phyloP scores from a whole-genome alignment of 169 alveolate genomes.

The Plasmodium vivax region DNA sequence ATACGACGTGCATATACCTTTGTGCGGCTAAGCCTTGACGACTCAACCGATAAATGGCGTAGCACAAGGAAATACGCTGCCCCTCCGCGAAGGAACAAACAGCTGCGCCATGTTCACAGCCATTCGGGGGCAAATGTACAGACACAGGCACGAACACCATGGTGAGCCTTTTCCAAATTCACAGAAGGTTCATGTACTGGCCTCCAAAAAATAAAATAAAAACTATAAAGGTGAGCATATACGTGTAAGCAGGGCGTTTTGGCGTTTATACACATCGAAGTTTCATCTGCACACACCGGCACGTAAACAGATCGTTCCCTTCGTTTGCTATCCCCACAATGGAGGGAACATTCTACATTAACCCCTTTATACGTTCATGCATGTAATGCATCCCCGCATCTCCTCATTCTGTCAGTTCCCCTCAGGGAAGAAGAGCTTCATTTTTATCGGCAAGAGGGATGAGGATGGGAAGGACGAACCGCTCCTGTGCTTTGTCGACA shows the following conservation, averaged over 20 bases:
- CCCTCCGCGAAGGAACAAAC: neutral
- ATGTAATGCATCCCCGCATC: neutral
- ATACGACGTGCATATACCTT: neutral
- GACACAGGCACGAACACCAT: neutral
- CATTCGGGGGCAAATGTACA: neutral
- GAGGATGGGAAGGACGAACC: conserved; percentile 87
- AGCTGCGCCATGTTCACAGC: neutral
- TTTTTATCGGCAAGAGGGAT: conserved; percentile 85
- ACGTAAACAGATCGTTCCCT: neutral
- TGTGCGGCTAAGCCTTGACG: neutral
- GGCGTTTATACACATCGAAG: neutral
- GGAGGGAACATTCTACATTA: neutral
- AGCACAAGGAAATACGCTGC: neutral
- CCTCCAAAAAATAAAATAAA: conserved; percentile 82
- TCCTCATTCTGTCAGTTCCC: conserved; percentile 75
- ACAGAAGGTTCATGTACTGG: conserved; percentile 79
- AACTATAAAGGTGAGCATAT: conserved; percentile 53
- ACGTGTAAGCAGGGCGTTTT: neutral
- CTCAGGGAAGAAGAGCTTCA: conserved; percentile 84
- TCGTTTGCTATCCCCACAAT: neutral
- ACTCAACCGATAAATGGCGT: neutral
- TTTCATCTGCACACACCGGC: neutral
- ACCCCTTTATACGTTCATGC: neutral
- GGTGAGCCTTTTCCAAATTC: conserved; percentile 49
- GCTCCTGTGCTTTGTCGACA: conserved; percentile 83